Percentiles rank a stretch among this genome's conserved stretches.
Conservation (phyloP, 2,329 filamentous ascomycete species). For the Rhinocladiella similis region DNA sequence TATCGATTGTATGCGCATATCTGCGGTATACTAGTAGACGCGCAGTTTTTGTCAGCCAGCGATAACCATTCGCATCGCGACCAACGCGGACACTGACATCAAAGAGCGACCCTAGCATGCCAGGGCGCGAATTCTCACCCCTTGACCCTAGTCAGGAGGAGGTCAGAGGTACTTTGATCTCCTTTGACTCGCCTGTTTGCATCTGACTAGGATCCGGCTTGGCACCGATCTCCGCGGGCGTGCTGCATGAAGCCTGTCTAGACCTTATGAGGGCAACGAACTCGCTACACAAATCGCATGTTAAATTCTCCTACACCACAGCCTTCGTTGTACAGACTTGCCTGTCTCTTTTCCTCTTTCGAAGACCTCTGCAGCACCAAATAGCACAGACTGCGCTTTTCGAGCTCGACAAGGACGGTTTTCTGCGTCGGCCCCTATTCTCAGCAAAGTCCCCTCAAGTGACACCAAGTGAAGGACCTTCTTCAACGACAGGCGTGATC, state of each 20-base stretch:
- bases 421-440: constrained; percentile 11
- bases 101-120: neutral
- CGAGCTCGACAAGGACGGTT: neutral
- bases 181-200: neutral
- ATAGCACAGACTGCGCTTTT: neutral
- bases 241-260: constrained; percentile 6
- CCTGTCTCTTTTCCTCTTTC: neutral
- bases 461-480: constrained; percentile 16
- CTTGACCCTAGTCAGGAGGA: constrained; percentile 2
- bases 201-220: constrained; percentile 16
- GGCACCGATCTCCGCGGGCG: constrained; percentile 11
- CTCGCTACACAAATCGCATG: constrained; percentile 13
- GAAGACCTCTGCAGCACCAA: neutral
- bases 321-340: constrained; percentile 4
- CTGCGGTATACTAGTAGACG: neutral
- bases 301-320: constrained; percentile 1
- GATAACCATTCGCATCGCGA: neutral
- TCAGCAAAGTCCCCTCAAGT: constrained; percentile 17
- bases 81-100: neutral
- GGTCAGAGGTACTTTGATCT: constrained; percentile 3
- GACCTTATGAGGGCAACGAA: constrained; percentile 6
- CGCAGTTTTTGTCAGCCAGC: neutral
- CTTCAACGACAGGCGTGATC: constrained; percentile 14
- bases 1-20: too few species aligned
- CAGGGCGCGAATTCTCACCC: neutral